Base-by-base conservation (phyloP, 169 alveolate species). In the Pseudocohnilembus persalinus region DNA sequence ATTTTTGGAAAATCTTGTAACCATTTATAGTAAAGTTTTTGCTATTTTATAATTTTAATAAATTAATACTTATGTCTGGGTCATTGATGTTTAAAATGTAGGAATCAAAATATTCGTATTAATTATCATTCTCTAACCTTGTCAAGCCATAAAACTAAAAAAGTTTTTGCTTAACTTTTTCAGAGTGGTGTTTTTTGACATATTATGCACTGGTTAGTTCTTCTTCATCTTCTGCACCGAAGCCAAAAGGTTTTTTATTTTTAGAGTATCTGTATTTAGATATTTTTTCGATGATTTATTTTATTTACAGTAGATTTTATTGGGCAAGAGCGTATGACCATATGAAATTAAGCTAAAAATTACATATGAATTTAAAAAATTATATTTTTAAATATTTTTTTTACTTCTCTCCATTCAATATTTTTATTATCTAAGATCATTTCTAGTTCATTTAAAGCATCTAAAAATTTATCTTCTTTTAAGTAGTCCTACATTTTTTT, bases 321-420 rank as follows among this genome's bases (percentile, higher is more conserved):
- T 77, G 73, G 33, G 28, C 33, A 0, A 77, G 33, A 31, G 74
- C 82, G 33, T 77, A 33, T 15, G 30, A 77, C 82, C 82, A 77
- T 26, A 77, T 77, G 27, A 33, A 77, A 34, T 63, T 27, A 77
- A 77, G 29, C 82, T 77, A 16, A 0, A 33, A 33, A 31, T 16
- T 77, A 33, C 25, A 15, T 11, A 25, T 33, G 28, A 77, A 34
- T 1, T 32, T 1, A 32, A 33, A 31, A 77, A 76, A 15, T 1
- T 1, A 6, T 11, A 33, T 49, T 11, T 49, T 49, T 49, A 49
- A 11, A 11, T 49, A 11, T 11, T 33, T 1, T 77, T 0, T 20
- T 32, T 77, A 77, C 82, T 77, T 77, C 82, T 33, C 33, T 77
- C 82, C 82, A 77, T 31, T 77, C 82, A 31, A 77, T 1, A 0